These are phyloP conservation scores for Populus hybrid DNA, from an alignment of 441 rosid genomes.

Conservation along the genomic window DNA sequence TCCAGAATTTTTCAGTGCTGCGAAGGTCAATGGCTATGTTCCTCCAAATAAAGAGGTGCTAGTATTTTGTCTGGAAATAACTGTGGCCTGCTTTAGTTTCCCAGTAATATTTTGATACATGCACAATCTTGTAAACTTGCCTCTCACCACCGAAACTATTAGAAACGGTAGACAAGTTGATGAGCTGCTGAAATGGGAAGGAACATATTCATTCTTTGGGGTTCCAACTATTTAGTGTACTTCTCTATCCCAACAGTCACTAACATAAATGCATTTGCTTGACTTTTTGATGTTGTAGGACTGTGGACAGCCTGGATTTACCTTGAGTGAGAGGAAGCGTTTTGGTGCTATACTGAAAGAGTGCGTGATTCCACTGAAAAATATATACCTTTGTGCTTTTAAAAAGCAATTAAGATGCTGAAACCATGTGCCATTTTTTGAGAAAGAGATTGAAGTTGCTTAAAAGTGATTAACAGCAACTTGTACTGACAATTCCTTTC, in stretches of 20 bases:
- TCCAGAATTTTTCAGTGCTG: slow-evolving; percentile 86
- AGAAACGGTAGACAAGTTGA: neutral
- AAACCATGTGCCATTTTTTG: slow-evolving; percentile 6
- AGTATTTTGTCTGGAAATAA: slow-evolving; percentile 8
- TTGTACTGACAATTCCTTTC: neutral
- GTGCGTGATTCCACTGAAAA: slow-evolving; percentile 36
- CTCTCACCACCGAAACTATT: neutral
- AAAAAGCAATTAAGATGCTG: neutral
- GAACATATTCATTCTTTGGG: neutral
- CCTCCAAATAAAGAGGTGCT: slow-evolving; percentile 91
- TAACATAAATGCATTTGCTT: slow-evolving; percentile 13
- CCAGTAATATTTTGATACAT: neutral
- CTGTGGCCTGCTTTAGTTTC: slow-evolving; percentile 9
- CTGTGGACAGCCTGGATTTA: slow-evolving; percentile 95
- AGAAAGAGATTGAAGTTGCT: neutral
- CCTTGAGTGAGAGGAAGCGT: slow-evolving; percentile 86
- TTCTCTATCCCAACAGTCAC: neutral
- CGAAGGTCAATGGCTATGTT: slow-evolving; percentile 84
- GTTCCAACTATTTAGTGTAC: neutral
- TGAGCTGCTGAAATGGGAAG: slow-evolving; percentile 14
- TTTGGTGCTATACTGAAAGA: slow-evolving; percentile 71
- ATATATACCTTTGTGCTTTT: slow-evolving; percentile 9
- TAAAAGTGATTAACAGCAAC: neutral
- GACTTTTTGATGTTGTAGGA: slow-evolving; percentile 49
- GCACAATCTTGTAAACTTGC: slow-evolving; percentile 12